Evolutionary conservation across 495 filamentous ascomycete genomes (phyloP).

Genomic region (Opeltia flavorubescens): DNA sequence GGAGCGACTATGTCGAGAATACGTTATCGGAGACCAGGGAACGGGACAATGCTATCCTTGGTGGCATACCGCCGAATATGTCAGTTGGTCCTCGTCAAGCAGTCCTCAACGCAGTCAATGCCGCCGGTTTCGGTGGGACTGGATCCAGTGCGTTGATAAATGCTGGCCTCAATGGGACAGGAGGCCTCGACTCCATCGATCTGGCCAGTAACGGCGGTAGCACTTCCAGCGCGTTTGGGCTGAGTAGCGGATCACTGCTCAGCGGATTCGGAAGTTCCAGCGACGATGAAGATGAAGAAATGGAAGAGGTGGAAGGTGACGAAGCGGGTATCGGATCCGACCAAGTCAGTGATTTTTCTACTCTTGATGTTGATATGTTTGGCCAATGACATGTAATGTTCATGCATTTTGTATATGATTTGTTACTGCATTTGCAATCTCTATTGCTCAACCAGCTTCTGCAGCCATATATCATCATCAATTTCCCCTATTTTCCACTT

Average conservation of each 20-base stretch:
- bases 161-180: constrained; percentile 52
- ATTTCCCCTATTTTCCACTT: not conserved
- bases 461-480: not conserved
- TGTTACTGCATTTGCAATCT: not conserved
- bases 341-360: constrained; percentile 51
- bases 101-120: constrained; percentile 46
- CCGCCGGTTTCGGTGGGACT: constrained; percentile 39
- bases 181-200: constrained; percentile 63
- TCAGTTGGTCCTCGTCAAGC: constrained; percentile 54
- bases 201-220: constrained; percentile 50
- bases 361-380: constrained; percentile 41
- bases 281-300: constrained; percentile 93
- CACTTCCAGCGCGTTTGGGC: constrained; percentile 49
- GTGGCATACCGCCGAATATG: constrained; percentile 84
- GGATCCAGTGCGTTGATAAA: constrained; percentile 60
- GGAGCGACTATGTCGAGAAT: constrained; percentile 92
- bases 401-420: not conserved
- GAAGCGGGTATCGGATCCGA: constrained; percentile 31
- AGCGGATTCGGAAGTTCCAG: constrained; percentile 94
- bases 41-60: constrained; percentile 96
- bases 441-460: not conserved
- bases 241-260: constrained; percentile 52
- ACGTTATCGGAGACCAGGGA: constrained; percentile 87
- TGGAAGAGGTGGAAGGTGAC: constrained; percentile 73
- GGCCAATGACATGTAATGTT: constrained; percentile 24